These are phyloP conservation scores for Paraglomus occultum DNA, from an alignment of 192 early-diverging fungal genomes.

Conservation along the genomic window DNA sequence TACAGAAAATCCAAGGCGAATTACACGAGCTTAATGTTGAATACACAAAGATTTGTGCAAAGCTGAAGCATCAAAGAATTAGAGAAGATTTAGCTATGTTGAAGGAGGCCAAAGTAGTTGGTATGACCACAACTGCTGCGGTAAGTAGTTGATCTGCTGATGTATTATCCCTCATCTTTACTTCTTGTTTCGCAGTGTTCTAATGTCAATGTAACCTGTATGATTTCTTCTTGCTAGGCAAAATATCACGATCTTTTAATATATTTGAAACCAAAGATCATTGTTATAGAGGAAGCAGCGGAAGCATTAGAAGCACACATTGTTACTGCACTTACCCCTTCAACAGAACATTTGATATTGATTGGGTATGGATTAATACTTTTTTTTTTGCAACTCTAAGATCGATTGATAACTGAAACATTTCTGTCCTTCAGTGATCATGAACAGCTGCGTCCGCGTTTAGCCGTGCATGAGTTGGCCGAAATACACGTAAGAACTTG, in stretches of 20 bases:
- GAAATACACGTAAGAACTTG: conserved; percentile 22
- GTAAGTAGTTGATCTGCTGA: conserved; percentile 34
- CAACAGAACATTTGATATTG: conserved; percentile 50
- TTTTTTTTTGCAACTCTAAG: background rate
- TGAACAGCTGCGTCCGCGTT: conserved; percentile 54
- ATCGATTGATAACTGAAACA: background rate
- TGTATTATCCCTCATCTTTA: background rate
- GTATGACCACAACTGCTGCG: conserved; percentile 60
- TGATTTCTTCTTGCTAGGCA: conserved; percentile 34
- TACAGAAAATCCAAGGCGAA: conserved; percentile 2
- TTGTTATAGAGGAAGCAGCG: conserved; percentile 59
- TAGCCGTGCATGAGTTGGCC: conserved; percentile 47
- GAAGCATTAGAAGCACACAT: conserved; percentile 59
- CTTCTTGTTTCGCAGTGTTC: background rate
- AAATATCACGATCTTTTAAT: conserved; percentile 55
- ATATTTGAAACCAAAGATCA: conserved; percentile 43
- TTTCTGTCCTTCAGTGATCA: conserved; percentile 44
- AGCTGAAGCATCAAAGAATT: conserved; percentile 31
- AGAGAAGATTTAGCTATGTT: conserved; percentile 33
- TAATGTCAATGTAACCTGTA: background rate
- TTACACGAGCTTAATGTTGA: conserved; percentile 23
- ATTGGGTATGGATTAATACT: conserved; percentile 44
- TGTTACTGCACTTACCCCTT: conserved; percentile 44
- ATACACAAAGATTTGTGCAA: conserved; percentile 31
- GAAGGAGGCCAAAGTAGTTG: conserved; percentile 42